Evolutionary conservation across 2,329 filamentous ascomycete species (phyloP).

Genomic region (Claviceps sp.): DNA sequence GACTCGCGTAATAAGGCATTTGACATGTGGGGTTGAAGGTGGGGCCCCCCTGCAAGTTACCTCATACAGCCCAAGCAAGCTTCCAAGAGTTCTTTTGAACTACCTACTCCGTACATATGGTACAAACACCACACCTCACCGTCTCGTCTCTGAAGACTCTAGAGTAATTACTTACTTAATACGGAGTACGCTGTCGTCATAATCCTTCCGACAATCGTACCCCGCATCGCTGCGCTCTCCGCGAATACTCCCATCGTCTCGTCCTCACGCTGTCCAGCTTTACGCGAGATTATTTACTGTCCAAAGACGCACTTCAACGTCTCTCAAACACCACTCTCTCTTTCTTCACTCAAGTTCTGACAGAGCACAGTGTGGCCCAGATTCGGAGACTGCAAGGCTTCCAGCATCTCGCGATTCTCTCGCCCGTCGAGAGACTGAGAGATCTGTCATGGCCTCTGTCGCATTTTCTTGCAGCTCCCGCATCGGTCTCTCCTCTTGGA

Average conservation of each 20-base stretch:
- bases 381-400: neutral
- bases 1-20: too few species aligned
- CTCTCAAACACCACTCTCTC: neutral
- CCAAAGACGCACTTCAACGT: neutral
- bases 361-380: neutral
- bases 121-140: constrained; percentile 1
- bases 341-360: neutral
- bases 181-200: neutral
- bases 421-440: neutral
- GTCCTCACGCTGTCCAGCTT: too few species aligned
- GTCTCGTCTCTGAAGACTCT: constrained; percentile 1
- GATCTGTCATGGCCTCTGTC: constrained; percentile 27
- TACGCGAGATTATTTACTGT: neutral
- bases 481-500: constrained; percentile 24
- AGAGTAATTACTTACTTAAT: too few species aligned
- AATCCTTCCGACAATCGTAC: neutral
- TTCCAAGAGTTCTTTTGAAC: neutral
- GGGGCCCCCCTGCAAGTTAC: neutral
- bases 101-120: neutral
- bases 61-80: neutral
- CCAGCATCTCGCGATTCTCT: neutral
- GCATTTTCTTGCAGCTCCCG: constrained; percentile 29
- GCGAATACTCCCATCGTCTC: neutral
- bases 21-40: constrained; percentile 1
- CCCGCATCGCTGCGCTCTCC: neutral